A percentile compares a stretch with the other conserved stretches of the same genome.
These are phyloP conservation scores for Globisporangium yorkense DNA, from an alignment of 352 stramenopile genomes.

Conservation along the genomic window DNA sequence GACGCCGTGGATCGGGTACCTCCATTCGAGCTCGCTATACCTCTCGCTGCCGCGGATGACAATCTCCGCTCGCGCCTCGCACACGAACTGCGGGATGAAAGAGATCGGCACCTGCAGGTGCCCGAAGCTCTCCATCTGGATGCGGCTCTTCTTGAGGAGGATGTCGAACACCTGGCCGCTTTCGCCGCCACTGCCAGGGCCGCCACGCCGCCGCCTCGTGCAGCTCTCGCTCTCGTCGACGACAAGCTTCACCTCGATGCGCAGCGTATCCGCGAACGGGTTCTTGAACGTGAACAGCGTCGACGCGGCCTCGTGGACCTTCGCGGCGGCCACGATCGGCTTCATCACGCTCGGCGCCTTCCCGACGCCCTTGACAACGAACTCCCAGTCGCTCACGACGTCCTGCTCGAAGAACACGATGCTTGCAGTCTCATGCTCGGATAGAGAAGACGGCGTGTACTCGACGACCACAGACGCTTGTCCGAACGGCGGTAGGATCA, in stretches of 20 bases:
- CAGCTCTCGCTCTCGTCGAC: conserved; percentile 5
- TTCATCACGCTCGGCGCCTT: conserved; percentile 89
- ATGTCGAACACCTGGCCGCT: conserved; percentile 53
- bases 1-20: conserved; percentile 67
- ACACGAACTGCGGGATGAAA: conserved; percentile 79
- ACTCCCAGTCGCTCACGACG: conserved; percentile 88
- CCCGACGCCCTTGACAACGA: conserved; percentile 70
- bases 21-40: conserved; percentile 68
- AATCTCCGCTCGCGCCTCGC: conserved; percentile 60
- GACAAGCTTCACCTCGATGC: conserved; percentile 74
- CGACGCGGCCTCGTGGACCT: conserved; percentile 74
- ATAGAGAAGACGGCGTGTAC: conserved; percentile 89
- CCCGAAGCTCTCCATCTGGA: conserved; percentile 81
- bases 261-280: conserved; percentile 79
- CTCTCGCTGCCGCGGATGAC: conserved; percentile 59
- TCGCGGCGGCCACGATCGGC: conserved; percentile 52
- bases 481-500: conserved; percentile 67
- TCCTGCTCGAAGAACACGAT: conserved; percentile 72
- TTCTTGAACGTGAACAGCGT: conserved; percentile 92
- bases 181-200: not conserved
- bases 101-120: conserved; percentile 88
- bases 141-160: conserved; percentile 57
- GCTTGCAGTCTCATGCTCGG: conserved; percentile 58
- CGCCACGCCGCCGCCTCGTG: not conserved
- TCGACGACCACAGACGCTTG: conserved; percentile 62